Base-by-base conservation (phyloP, 495 filamentous ascomycete species). In the Penicillium turbatum region DNA sequence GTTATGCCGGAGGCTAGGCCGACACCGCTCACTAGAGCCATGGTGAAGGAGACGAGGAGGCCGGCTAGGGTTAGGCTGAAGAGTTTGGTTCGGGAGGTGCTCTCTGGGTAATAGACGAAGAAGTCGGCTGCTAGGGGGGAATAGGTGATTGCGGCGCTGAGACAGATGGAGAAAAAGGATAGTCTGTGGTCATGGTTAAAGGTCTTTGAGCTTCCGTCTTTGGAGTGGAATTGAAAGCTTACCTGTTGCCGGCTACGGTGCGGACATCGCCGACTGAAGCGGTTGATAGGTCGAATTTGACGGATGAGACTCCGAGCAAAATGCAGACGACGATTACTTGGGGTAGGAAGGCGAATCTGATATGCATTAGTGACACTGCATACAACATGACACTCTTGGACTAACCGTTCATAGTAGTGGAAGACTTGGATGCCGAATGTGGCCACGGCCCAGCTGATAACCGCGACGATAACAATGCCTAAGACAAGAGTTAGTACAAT, bases 341-440 rank as follows among this genome's bases (percentile, higher is more conserved):
- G 5, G 86, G 86, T 16, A 89, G 62, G 68, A 85, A 89, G 1
- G 85, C 85, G 55, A 82, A 86, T 64, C 82, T 83, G 31, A 12
- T 32, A 5, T 26, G 12, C 3, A 2, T n/a, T 6, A 6, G 12
- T 55, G 17, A 55, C n/a, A n/a, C n/a, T 24, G 21, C 21, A 24
- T 24, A 24, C 4, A 24, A 24, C 2, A 24, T 2, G 21, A 24
- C 2, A 2, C 2, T 17, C 6, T 17, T n/a, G 17, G 19, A 64
- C 71, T 47, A 50, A 87, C 70, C 84, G 75, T 73, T 89, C 83
- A 65, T 88, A 91, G 51, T 75, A 75, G 55, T 89, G 85, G 66
- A 89, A 89, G 38, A 84, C 71, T 52, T 76, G 74, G 65, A 89
- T 89, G 5, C 87, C 87, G 68, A 90, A 89, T 2, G 84, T 87